Evolutionary conservation across 192 early-diverging fungal genomes (phyloP).

Genomic region (Dissophora ornata): DNA sequence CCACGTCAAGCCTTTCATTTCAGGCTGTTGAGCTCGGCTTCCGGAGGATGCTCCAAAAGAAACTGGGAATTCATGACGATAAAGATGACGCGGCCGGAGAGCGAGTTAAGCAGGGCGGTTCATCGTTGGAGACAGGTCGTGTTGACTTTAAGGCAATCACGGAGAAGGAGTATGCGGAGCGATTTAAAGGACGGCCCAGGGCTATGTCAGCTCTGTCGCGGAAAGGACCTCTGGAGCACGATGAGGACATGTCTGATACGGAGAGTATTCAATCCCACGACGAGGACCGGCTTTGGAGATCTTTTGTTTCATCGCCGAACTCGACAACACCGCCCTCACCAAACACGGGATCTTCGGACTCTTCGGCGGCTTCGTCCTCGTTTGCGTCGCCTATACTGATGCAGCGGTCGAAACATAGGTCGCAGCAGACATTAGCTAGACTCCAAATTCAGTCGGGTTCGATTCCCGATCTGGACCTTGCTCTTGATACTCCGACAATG

Average conservation of each 20-base stretch:
- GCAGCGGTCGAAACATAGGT: conserved; percentile 12
- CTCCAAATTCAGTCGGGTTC: conserved; percentile 1
- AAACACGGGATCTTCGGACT: conserved; percentile 22
- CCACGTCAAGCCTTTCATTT: conserved; percentile 22
- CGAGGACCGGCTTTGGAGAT: conserved; percentile 35
- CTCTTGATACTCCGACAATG: not conserved
- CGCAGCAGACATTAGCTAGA: not conserved
- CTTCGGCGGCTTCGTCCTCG: conserved; percentile 16
- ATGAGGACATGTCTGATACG: conserved; percentile 53
- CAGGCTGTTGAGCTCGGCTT: conserved; percentile 47
- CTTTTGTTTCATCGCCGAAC: conserved; percentile 53
- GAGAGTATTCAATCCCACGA: conserved; percentile 44
- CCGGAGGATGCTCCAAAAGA: conserved; percentile 3
- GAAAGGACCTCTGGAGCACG: conserved; percentile 9
- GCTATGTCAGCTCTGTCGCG: conserved; percentile 16
- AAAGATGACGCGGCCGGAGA: not conserved
- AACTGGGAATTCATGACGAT: not conserved
- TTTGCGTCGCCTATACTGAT: conserved; percentile 25
- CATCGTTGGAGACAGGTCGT: not conserved
- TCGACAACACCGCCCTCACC: conserved; percentile 49
- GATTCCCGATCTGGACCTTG: conserved; percentile 12
- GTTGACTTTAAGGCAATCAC: conserved; percentile 29
- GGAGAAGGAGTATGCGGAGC: conserved; percentile 29
- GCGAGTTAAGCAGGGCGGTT: not conserved
- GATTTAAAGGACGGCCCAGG: conserved; percentile 36